phyloP scores from a whole-genome alignment of 2,329 filamentous ascomycete species.

The Cercospora berteroae region DNA sequence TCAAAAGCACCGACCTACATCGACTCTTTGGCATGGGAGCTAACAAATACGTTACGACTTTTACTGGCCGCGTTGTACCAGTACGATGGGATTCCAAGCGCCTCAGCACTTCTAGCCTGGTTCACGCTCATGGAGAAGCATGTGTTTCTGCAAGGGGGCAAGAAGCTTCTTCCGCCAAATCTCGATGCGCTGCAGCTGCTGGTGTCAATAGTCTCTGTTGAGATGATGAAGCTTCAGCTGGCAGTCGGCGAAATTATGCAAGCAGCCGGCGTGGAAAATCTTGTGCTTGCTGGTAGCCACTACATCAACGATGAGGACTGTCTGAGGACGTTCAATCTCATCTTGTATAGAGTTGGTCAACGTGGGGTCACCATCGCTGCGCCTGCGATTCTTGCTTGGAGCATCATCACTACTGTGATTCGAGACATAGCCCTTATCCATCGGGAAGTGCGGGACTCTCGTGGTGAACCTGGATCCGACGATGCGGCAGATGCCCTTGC shows the following conservation, averaged over 20 bases:
- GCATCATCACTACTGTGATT: constrained; percentile 69
- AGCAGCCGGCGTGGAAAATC: constrained; percentile 19
- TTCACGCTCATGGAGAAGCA: constrained; percentile 68
- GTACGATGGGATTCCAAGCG: constrained; percentile 23
- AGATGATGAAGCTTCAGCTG: constrained; percentile 67
- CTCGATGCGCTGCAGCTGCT: constrained; percentile 65
- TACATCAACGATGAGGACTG: constrained; percentile 70
- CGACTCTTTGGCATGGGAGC: constrained; percentile 64
- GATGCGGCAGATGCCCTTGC: constrained; percentile 19
- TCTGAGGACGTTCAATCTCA: constrained; percentile 69
- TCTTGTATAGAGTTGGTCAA: constrained; percentile 62
- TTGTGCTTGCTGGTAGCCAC: constrained; percentile 12
- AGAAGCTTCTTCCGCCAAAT: constrained; percentile 36
- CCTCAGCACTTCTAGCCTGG: constrained; percentile 64
- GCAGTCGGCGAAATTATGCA: constrained; percentile 53
- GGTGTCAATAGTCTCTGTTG: constrained; percentile 67
- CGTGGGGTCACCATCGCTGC: constrained; percentile 61
- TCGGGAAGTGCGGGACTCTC: constrained; percentile 19
- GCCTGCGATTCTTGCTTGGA: constrained; percentile 79
- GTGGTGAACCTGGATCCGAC: constrained; percentile 35
- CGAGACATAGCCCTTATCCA: constrained; percentile 44
- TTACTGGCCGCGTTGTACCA: constrained; percentile 54
- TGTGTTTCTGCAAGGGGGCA: constrained; percentile 64
- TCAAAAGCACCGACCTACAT: constrained; percentile 55
- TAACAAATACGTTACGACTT: constrained; percentile 58